Percentiles rank a stretch among this genome's conserved stretches.
These are phyloP conservation scores for Pestalotiopsis sp. DNA, from an alignment of 2,329 filamentous ascomycete species.

Conservation along the genomic window DNA sequence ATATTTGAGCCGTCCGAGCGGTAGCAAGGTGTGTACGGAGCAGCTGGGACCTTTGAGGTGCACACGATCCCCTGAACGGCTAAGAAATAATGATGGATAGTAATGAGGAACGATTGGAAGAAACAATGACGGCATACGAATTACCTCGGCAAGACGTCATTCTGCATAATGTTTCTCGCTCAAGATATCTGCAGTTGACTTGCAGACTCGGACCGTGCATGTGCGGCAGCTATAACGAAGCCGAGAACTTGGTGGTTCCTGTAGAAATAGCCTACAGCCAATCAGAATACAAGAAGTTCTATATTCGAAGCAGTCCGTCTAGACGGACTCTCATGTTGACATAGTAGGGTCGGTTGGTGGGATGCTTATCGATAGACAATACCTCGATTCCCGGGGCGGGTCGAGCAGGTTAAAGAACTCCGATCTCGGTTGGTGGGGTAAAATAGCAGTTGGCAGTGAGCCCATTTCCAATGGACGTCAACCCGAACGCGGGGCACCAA, in stretches of 20 bases:
- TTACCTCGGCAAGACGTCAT: neutral
- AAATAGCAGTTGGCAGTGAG: neutral
- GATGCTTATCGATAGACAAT: constrained; percentile 2
- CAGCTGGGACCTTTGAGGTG: constrained; percentile 16
- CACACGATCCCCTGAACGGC: constrained; percentile 34
- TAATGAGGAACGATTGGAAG: constrained; percentile 22
- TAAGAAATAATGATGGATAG: constrained; percentile 26
- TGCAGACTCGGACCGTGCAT: neutral
- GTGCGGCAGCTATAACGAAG: neutral
- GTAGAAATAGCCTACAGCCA: neutral
- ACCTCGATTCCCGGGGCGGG: neutral
- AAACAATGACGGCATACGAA: neutral
- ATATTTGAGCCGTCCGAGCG: constrained; percentile 2
- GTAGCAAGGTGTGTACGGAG: neutral
- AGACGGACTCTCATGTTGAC: neutral
- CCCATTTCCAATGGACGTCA: neutral
- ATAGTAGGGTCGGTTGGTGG: neutral
- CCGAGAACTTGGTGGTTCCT: neutral
- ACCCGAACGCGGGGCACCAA: constrained; percentile 22
- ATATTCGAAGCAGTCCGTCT: neutral
- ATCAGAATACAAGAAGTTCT: neutral
- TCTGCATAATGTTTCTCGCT: neutral
- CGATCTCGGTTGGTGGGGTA: constrained; percentile 13
- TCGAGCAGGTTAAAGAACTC: neutral
- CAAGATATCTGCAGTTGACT: too few relatives aligned